Evolutionary conservation across 176 grass and related monocot species (phyloP).

Genomic region (Oryza glaberrima): DNA sequence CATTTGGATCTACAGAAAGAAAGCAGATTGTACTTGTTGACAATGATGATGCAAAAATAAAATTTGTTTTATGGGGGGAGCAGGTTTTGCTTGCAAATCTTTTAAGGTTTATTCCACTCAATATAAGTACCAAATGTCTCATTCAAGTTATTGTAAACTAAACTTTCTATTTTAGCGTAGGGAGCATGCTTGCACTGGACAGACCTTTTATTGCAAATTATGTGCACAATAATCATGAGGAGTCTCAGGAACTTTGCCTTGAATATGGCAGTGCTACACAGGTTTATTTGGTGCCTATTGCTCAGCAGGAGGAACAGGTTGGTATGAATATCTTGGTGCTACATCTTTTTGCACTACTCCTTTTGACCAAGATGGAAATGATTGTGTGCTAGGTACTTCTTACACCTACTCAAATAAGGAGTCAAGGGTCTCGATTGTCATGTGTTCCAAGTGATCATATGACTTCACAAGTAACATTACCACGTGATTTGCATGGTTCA

Average conservation of each 20-base stretch:
- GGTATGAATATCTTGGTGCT: constrained; percentile 35
- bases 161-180: constrained; percentile 66
- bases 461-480: constrained; percentile 60
- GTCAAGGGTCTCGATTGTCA: constrained; percentile 55
- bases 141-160: constrained; percentile 29
- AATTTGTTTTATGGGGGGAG: constrained; percentile 96
- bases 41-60: constrained; percentile 68
- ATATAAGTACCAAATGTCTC: constrained; percentile 27
- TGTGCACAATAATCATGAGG: constrained; percentile 42
- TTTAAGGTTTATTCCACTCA: constrained; percentile 68
- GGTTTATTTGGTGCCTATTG: constrained; percentile 79
- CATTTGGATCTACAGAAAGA: constrained; percentile 65
- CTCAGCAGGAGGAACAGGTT: constrained; percentile 95
- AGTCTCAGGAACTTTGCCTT: constrained; percentile 78
- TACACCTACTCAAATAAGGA: constrained; percentile 87
- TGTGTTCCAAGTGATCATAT: constrained; percentile 46
- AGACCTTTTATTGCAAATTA: constrained; percentile 78
- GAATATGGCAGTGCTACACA: constrained; percentile 93
- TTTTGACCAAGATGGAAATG: constrained; percentile 26
- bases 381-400: constrained; percentile 69
- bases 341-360: constrained; percentile 30
- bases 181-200: constrained; percentile 95
- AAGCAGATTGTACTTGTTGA: constrained; percentile 76
- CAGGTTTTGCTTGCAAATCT: constrained; percentile 93
- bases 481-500: constrained; percentile 74